Conservation (phyloP, 345 rosid species). For the Dimocarpus longan region DNA sequence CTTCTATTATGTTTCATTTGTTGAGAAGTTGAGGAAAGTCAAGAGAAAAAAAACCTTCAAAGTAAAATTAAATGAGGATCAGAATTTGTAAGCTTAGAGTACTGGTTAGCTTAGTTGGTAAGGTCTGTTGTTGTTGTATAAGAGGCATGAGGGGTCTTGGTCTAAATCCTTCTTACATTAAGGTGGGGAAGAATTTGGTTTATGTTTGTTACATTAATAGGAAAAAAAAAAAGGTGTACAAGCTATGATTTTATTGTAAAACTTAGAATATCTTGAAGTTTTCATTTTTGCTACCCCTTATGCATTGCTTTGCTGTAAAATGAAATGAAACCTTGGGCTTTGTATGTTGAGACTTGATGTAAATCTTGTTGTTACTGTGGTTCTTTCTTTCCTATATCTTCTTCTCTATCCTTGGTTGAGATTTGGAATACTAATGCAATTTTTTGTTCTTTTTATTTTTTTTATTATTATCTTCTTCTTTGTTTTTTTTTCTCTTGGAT, state of each 20-base stretch:
- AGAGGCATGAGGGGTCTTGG: background rate
- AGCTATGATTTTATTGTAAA: background rate
- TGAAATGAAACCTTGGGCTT: background rate
- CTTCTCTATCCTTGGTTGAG: background rate
- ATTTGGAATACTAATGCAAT: background rate
- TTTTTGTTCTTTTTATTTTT: too few species aligned
- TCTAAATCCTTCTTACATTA: background rate
- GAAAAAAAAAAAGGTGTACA: background rate
- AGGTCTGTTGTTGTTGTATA: background rate
- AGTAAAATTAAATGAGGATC: background rate
- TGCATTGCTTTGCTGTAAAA: background rate
- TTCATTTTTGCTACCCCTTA: background rate
- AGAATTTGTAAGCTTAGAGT: background rate
- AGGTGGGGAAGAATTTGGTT: background rate
- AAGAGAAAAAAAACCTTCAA: too few species aligned
- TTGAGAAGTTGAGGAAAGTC: background rate
- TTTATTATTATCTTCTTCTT: too few species aligned
- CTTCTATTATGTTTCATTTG: background rate
- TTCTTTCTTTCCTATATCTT: background rate
- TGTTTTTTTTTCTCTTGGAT: background rate
- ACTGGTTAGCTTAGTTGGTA: background rate
- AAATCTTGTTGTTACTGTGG: background rate
- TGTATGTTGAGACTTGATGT: background rate
- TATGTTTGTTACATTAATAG: background rate
- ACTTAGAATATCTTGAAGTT: background rate